phyloP scores from a whole-genome alignment of 176 grass and related monocot species.

The Avena atlantica region DNA sequence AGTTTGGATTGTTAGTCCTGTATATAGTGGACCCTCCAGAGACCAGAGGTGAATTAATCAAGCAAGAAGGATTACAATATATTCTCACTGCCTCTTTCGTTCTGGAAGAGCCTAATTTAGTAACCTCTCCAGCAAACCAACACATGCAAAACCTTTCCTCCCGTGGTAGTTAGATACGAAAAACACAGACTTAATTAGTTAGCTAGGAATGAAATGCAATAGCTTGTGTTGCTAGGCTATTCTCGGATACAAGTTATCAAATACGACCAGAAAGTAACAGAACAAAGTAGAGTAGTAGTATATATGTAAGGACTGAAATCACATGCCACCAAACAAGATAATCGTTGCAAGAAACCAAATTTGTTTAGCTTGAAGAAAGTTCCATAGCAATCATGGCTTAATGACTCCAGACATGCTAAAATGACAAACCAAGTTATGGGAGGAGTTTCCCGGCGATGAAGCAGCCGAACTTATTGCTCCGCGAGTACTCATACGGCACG shows the following conservation, averaged over 20 bases:
- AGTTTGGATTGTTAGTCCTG: neutral
- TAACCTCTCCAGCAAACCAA: neutral
- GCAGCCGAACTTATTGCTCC: conserved; percentile 75
- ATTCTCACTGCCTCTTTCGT: neutral
- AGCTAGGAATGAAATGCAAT: neutral
- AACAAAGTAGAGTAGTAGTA: neutral
- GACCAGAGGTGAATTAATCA: neutral
- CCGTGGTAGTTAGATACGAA: neutral
- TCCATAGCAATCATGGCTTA: neutral
- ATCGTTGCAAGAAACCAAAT: neutral
- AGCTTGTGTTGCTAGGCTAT: neutral
- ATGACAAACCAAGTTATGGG: conserved; percentile 46
- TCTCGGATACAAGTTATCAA: neutral
- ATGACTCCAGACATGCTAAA: neutral
- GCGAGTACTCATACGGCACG: conserved; percentile 65
- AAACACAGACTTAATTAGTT: neutral
- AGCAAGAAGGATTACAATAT: neutral
- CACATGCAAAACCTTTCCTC: neutral
- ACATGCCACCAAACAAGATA: neutral
- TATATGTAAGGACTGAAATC: neutral
- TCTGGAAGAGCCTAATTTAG: neutral
- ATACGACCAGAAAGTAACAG: neutral
- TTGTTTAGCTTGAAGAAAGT: neutral
- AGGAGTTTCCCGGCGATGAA: conserved; percentile 85
- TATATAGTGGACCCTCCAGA: neutral